A percentile compares a stretch with the other conserved stretches of the same genome.
Evolutionary conservation across 768 basidiomycete species (phyloP).

Genomic region (Rubroboletus pulcherrimus): DNA sequence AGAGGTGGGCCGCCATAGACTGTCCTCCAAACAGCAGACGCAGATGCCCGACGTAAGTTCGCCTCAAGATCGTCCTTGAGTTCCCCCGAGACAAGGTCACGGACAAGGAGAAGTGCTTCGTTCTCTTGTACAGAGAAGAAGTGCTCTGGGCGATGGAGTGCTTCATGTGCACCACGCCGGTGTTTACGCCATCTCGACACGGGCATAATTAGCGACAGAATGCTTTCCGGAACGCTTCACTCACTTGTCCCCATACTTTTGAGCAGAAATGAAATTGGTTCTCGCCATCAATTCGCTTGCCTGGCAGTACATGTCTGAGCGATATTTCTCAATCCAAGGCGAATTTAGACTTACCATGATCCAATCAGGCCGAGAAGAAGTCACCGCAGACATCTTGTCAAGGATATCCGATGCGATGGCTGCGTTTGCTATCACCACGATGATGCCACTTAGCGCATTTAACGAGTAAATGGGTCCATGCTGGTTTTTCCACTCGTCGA

Average conservation of each 20-base stretch:
- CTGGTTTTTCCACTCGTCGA: conserved; percentile 10
- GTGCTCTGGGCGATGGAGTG: not conserved
- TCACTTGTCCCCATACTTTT: conserved; percentile 10
- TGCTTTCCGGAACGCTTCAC: not conserved
- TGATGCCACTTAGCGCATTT: conserved; percentile 1
- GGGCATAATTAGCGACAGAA: too few species aligned
- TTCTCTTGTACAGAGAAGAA: conserved; percentile 5
- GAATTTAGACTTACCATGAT: conserved; percentile 8
- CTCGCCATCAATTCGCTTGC: conserved; percentile 7
- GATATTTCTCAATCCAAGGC: not conserved
- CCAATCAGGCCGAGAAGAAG: conserved; percentile 7
- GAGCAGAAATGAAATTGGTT: conserved; percentile 3
- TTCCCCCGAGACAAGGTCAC: not conserved
- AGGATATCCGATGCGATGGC: conserved; percentile 4
- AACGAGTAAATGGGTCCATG: conserved; percentile 9
- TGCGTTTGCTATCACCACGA: conserved; percentile 10
- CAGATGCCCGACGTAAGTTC: conserved; percentile 5
- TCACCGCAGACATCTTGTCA: conserved; percentile 8
- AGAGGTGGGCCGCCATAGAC: conserved; percentile 5
- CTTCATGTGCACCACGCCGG: conserved; percentile 3
- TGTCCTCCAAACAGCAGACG: conserved; percentile 6
- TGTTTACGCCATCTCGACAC: conserved; percentile 9
- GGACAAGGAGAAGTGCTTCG: conserved; percentile 7
- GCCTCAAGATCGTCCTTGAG: conserved; percentile 1
- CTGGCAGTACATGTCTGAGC: not conserved